Percentiles rank a stretch among this genome's conserved stretches.
phyloP scores from a whole-genome alignment of 495 filamentous ascomycete species.

The Annulohypoxylon moriforme region DNA sequence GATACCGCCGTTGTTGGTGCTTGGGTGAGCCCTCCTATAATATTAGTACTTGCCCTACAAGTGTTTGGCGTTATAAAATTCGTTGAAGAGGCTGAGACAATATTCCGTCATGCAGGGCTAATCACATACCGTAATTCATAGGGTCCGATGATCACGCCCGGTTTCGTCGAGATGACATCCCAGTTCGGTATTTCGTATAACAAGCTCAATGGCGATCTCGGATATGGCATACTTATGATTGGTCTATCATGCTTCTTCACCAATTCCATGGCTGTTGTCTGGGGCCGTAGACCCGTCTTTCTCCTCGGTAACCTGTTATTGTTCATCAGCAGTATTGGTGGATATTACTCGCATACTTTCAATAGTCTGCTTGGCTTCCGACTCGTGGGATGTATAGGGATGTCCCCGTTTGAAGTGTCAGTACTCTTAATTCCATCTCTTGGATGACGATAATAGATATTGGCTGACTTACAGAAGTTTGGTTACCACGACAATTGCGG shows the following conservation, averaged over 20 bases:
- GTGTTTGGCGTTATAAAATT: not conserved
- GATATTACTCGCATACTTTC: slow-evolving; percentile 59
- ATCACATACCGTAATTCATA: slow-evolving; percentile 19
- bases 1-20: slow-evolving; percentile 52
- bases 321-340: slow-evolving; percentile 63
- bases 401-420: slow-evolving; percentile 62
- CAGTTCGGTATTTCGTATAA: slow-evolving; percentile 56
- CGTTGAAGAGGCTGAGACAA: too few species aligned
- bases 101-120: not conserved
- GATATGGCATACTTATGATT: slow-evolving; percentile 63
- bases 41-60: too few species aligned
- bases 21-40: slow-evolving; percentile 23
- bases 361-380: slow-evolving; percentile 50
- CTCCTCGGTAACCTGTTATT: slow-evolving; percentile 63
- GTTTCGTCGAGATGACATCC: slow-evolving; percentile 48
- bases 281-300: slow-evolving; percentile 68
- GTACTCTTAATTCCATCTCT: not conserved
- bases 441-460: not conserved
- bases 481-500: slow-evolving; percentile 58
- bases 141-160: slow-evolving; percentile 57
- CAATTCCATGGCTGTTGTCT: slow-evolving; percentile 66
- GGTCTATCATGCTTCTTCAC: slow-evolving; percentile 65
- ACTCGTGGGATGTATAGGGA: slow-evolving; percentile 58
- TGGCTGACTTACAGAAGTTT: slow-evolving; percentile 35
- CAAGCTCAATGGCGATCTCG: slow-evolving; percentile 52